Evolutionary conservation across 1,284 basidiomycete species (phyloP), one percentile per base, ranked within the genome.

Genomic region (Austroboletus olivaceoglutinosus): DNA sequence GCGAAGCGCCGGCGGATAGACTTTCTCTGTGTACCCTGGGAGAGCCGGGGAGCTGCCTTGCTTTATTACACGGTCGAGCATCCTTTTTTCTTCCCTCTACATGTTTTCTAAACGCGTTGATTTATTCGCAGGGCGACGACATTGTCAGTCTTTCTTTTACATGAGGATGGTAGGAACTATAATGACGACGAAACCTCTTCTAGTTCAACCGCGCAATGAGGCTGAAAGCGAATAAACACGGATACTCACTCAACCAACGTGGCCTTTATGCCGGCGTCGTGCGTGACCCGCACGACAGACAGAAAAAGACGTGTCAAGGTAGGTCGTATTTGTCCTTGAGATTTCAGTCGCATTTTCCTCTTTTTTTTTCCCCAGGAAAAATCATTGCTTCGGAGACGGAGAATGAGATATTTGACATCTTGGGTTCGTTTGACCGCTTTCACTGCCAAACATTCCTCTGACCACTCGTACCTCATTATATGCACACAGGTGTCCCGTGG

Each of bases 141-240:
- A 88, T 93, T 47, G 91, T 91, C 62, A 61, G 82, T 70, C 23
- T 43, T 31, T 43, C 27, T 41, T n/a, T 12, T 13, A 22, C 7
- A 3, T 12, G 7, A 15, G 19, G 9, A 21, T 21, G 36, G 36
- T 37, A 12, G 18, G 18, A 37, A 9, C 16, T n/a, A n/a, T n/a
- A 9, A 15, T 34, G 19, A 21, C 36, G 19, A 37, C 19, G 33
- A 13, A n/a, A 15, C 5, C 4, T 37, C 16, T n/a, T 19, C 34
- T 29, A 93, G 90, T 96, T 96, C 71, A 97, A 96, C 68, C 85
- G 93, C 11, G 86, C 87, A 5, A 83, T 96, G 65, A 82, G 93
- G 16, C 69, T 89, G 58, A 93, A 93, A 68, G 93, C 93, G 4
- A 81, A 82, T 55, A 83, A 80, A 52, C 80, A 87, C 66, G 92